Evolutionary conservation across 2,329 filamentous ascomycete species (phyloP).

Genomic region (Colletotrichum sp.): DNA sequence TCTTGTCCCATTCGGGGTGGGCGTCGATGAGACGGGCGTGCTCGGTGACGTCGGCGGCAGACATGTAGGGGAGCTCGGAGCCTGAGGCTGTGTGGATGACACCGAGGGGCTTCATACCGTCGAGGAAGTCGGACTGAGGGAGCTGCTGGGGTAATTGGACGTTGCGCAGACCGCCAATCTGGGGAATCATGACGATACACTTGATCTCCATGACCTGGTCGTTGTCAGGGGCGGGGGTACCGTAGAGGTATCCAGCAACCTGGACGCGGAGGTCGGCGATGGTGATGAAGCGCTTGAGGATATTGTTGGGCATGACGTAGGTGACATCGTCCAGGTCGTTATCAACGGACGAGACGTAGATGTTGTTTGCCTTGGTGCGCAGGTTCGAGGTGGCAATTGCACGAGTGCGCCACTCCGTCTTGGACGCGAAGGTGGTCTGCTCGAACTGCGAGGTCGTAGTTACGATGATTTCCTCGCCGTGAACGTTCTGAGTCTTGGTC

Average conservation of each 20-base stretch:
- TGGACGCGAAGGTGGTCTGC: constrained; percentile 96
- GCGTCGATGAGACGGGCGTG: constrained; percentile 89
- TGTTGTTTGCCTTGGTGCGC: constrained; percentile 93
- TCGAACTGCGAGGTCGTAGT: constrained; percentile 98
- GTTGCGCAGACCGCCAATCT: constrained; percentile 91
- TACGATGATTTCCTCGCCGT: constrained; percentile 97
- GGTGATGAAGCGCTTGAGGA: constrained; percentile 97
- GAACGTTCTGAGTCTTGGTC: constrained; percentile 96
- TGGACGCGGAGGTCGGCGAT: constrained; percentile 96
- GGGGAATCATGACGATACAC: constrained; percentile 96
- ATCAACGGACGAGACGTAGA: constrained; percentile 97
- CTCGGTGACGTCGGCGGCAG: constrained; percentile 90
- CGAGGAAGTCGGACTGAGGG: constrained; percentile 90
- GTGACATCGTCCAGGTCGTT: constrained; percentile 90
- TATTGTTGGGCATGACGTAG: constrained; percentile 99
- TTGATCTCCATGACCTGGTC: constrained; percentile 96
- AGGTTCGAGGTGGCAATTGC: constrained; percentile 97
- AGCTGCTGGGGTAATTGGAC: constrained; percentile 89
- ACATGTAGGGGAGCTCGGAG: constrained; percentile 97
- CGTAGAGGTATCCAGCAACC: constrained; percentile 95
- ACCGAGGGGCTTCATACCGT: constrained; percentile 86
- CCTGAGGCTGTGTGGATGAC: constrained; percentile 95
- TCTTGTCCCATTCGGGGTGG: constrained; percentile 77
- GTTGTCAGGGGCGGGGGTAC: constrained; percentile 90
- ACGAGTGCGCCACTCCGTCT: constrained; percentile 97